Evolutionary conservation across 371 early-diverging fungal species (phyloP), one percentile per base, ranked within the genome.

Genomic region (Smittium culicis): DNA sequence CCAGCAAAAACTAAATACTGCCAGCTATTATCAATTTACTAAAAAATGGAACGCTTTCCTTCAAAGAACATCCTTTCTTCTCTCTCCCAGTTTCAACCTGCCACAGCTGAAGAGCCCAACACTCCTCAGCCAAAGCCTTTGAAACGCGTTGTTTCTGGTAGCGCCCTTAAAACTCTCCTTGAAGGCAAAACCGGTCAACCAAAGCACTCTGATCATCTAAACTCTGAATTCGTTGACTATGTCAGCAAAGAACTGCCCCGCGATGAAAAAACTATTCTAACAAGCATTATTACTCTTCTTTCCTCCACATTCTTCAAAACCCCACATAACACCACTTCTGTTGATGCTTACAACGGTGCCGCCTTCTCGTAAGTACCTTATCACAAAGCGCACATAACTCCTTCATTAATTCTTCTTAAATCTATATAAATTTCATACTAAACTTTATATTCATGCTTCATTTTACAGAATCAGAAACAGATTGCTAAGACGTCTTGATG

Each of bases 401-500:
- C n/a, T n/a, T n/a, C n/a, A n/a, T n/a, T n/a, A n/a, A n/a, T n/a
- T n/a, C n/a, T n/a, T n/a, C n/a, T n/a, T n/a, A n/a, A n/a, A n/a
- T n/a, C n/a, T n/a, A n/a, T n/a, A n/a, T n/a, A n/a, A n/a, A n/a
- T n/a, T n/a, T n/a, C n/a, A n/a, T n/a, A n/a, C n/a, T n/a, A n/a
- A n/a, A n/a, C n/a, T n/a, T n/a, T n/a, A n/a, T n/a, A n/a, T n/a
- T n/a, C n/a, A n/a, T n/a, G n/a, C n/a, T n/a, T 31, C 34, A 25
- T 28, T 70, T 66, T 83, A 84, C 68, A 63, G 63, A 27, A 86
- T 91, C 67, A 89, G 93, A 64, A 94, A 94, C 75, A 85, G 85
- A 45, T 83, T 94, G 62, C 82, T 94, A 68, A 84, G 89, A 68
- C 79, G 81, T 60, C 94, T 94, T 94, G 91, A 94, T 74, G 73